Base-by-base conservation (phyloP, 2,329 filamentous ascomycete genomes). In the Aspergillus tamarii region DNA sequence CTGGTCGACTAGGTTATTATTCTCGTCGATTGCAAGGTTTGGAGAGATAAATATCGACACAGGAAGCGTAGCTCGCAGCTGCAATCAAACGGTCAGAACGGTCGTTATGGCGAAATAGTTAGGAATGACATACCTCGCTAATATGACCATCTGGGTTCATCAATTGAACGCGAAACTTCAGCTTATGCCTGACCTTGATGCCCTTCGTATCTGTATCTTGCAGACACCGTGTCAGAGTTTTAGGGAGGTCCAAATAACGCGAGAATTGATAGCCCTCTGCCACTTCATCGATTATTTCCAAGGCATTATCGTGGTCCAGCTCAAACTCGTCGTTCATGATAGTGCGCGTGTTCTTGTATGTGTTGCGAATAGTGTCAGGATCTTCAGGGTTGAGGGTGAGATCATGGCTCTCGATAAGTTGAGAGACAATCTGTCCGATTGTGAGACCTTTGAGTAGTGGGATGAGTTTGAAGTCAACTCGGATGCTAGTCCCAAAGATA, bases 41-140 rank as follows among this genome's bases (percentile, higher is more conserved):
- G 95, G 94, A 6, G 95, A 99, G 69, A 98, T 97, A 80, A 97
- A 97, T 45, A 99, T 89, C 60, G 93, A 93, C 19, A 98, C 87
- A 1, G 95, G 94, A 36, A 98, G 87, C 48, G 93, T 95, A 54
- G 94, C 94, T 59, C 94, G 90, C 59, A 97, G 87, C 88, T 91
- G 54, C 56, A 34, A 39, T 19, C 19, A n/a, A 28, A 52, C 8
- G 46, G 64, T 73, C 62, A 73, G 66, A 55, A 41, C 43, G 4
- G 41, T 21, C 30, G 32, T 21, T 26, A 2, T 5, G 53, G 16
- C 34, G 46, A 41, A 10, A 36, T 5, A 28, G 12, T 16, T 3
- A 21, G 19, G 4, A 11, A 36, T 3, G 11, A 72, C 83, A 74
- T 83, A 91, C 88, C 85, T 98, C 94, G 61, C 94, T 97, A 61